Percentiles rank a stretch among this genome's conserved stretches.
These are phyloP conservation scores for Fusarium anguioides DNA, from an alignment of 2,329 filamentous ascomycete species.

Conservation along the genomic window DNA sequence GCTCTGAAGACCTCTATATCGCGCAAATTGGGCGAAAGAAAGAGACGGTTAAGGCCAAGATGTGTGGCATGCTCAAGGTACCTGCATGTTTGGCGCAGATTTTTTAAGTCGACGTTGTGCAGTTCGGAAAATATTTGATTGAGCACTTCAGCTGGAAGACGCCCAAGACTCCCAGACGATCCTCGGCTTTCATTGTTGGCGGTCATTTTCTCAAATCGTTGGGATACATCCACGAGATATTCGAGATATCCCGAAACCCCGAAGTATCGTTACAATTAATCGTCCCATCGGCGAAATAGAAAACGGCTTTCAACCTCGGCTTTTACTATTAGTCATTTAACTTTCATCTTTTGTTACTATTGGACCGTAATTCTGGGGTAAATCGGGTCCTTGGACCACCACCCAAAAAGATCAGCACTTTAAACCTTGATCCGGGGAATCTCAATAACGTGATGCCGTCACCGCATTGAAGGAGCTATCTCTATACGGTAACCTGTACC, in stretches of 20 bases:
- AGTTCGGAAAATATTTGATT: not conserved
- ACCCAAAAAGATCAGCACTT: conserved; percentile 29
- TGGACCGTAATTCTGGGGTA: conserved; percentile 18
- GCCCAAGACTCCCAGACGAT: not conserved
- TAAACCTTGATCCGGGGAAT: not conserved
- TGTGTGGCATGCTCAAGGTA: not conserved
- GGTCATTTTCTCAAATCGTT: too few species aligned
- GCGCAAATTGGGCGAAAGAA: conserved; percentile 25
- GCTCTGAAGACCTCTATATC: conserved; percentile 32
- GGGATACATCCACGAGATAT: too few species aligned
- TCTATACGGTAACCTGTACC: not conserved
- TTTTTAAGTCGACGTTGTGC: conserved; percentile 8
- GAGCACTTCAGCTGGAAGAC: not conserved
- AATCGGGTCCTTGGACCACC: conserved; percentile 11
- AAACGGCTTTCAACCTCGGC: conserved; percentile 1
- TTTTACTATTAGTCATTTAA: not conserved
- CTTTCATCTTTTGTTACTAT: not conserved
- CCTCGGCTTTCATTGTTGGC: not conserved
- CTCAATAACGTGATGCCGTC: conserved; percentile 19
- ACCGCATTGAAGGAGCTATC: not conserved
- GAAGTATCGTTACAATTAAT: not conserved
- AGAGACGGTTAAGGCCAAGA: conserved; percentile 16
- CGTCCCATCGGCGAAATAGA: conserved; percentile 3
- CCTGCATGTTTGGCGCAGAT: conserved; percentile 2
- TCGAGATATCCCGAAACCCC: conserved; percentile 27